Base-by-base conservation (phyloP, 192 early-diverging fungal species). In the Bifiguratus adelaidae region DNA sequence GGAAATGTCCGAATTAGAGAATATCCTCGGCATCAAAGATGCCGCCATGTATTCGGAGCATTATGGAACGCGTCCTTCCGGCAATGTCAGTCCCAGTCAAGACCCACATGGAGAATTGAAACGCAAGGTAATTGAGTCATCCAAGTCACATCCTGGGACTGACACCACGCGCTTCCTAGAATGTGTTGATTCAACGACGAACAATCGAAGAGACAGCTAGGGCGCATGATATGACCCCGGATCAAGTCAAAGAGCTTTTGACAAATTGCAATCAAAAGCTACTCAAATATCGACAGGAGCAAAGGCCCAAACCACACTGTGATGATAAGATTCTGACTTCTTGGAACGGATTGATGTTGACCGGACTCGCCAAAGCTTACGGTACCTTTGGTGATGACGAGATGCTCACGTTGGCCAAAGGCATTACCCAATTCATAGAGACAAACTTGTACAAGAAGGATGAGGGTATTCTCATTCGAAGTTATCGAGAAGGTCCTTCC, bases 311-410 rank as follows among this genome's bases (percentile, higher is more conserved):
- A 34, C 80, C 80, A 3, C 68, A 76, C 47, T 55, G 51, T 7
- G 80, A 82, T 53, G 77, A 82, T 27, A 82, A 82, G 57, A 67
- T 82, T 33, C 49, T 82, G 7, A 65, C 69, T 20, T 53, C 65
- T 30, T 82, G 80, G 80, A 82, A 82, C 47, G 80, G 73, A 1
- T 60, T 82, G 4, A 78, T 76, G 65, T 73, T 82, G 29, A 58
- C 68, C 18, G 74, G 63, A 6, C 47, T 76, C 13, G 58, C 58
- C 3, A 40, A 48, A 32, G 67, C 77, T 13, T 52, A 64, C 32
- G 41, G 48, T 28, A 52, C 48, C 7, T 24, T 78, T 15, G 46
- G 42, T 4, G 62, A 71, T 35, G 22, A 34, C 20, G 23, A 45
- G 11, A 48, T 58, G 21, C 51, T 67, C 21, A 34, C 59, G 3